Base-by-base conservation (phyloP, 257 asterid genomes). In the Petrea volubilis region DNA sequence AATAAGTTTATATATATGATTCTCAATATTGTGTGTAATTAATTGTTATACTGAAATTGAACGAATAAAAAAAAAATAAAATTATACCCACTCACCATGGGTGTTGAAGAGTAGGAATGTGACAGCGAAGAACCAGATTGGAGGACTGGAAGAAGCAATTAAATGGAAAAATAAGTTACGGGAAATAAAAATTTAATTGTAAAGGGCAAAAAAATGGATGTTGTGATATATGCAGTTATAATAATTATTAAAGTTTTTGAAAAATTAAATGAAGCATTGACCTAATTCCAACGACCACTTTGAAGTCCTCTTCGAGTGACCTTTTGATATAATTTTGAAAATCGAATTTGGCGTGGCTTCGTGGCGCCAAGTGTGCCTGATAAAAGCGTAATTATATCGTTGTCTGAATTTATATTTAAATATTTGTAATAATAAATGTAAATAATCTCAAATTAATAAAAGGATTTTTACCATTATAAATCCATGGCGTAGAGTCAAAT, bases 271-370 rank as follows among this genome's bases (percentile, higher is more conserved):
- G 5, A 38, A 38, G n/a, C n/a, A 5, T 2, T 0, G 27, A 94
- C 98, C 98, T 94, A n/a, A 94, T 94, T 43, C 98, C 95, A 21
- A 94, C 98, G 1, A 94, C 97, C n/a, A 87, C 96, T 82, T 86
- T 94, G 84, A 94, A 94, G 68, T 94, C 98, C 76, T 91, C 93
- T 61, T 94, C 98, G 14, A 93, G 82, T 36, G 98, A 93, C 79
- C 97, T 78, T 18, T 85, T 89, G 65, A 93, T 93, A 60, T 93
- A 91, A 75, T 87, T 84, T 38, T 91, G 98, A 44, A 93, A 93
- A 80, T 93, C 78, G 31, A 93, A 93, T 51, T 68, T 79, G 18
- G 79, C 47, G 46, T 87, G 96, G 78, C 89, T 89, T 58, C 87
- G 95, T n/a, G 98, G 97, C 61, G 96, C 95, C 59, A 93, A 83